Evolutionary conservation across 208 protist genomes (phyloP).

Genomic region (Acanthamoeba rhysodes): DNA sequence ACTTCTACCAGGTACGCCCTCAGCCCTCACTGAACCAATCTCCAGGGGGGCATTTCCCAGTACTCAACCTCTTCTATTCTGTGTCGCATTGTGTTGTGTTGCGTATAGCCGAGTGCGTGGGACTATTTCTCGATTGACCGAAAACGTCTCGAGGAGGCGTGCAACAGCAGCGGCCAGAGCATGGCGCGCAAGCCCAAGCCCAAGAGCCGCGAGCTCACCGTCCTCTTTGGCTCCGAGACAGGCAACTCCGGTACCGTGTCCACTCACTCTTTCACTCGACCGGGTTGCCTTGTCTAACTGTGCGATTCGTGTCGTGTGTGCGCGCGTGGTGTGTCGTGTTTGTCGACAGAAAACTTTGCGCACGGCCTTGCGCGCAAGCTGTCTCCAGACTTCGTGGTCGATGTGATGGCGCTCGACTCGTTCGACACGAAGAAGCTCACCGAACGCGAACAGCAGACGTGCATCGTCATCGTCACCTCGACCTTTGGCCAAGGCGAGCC

Average conservation of each 20-base stretch:
- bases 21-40: neutral
- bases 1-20: slow-evolving; percentile 12
- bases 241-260: neutral
- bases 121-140: slow-evolving; percentile 32
- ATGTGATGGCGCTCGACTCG: slow-evolving; percentile 24
- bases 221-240: slow-evolving; percentile 11
- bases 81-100: neutral
- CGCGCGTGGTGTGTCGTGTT: too few species aligned
- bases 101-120: neutral
- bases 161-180: neutral
- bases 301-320: neutral
- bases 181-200: neutral
- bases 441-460: neutral
- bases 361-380: slow-evolving; percentile 1
- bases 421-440: neutral
- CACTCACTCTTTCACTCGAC: too few species aligned
- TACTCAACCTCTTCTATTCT: neutral
- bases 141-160: neutral
- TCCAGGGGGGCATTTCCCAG: neutral
- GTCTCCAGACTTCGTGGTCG: neutral
- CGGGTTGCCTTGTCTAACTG: too few species aligned
- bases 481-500: slow-evolving; percentile 55
- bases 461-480: slow-evolving; percentile 27
- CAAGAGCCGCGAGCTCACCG: neutral
- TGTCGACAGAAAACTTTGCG: slow-evolving; percentile 29